Percentiles rank a stretch among this genome's conserved stretches.
Conservation (phyloP, 2,329 filamentous ascomycete species). For the Stagonosporopsis vannaccii region DNA sequence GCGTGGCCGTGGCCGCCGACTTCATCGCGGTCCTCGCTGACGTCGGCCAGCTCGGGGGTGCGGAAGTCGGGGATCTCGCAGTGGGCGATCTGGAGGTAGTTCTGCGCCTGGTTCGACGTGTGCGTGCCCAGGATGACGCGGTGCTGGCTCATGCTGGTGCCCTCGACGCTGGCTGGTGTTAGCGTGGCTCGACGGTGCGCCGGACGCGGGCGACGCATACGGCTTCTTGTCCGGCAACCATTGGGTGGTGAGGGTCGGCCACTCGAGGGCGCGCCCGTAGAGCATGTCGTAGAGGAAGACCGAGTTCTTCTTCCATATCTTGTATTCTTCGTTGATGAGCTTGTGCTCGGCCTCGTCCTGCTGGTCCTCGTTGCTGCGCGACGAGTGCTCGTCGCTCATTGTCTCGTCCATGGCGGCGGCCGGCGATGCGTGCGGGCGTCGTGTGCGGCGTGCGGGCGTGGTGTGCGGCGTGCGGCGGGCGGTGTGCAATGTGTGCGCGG, state of each 20-base stretch:
- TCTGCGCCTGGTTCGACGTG: slow-evolving; percentile 82
- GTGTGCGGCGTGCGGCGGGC: too few species aligned
- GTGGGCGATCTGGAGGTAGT: slow-evolving; percentile 94
- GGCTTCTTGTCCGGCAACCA: slow-evolving; percentile 83
- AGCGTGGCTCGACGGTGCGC: too few species aligned
- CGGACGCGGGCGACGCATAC: too few species aligned
- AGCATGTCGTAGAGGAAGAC: slow-evolving; percentile 99
- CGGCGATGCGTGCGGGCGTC: background rate
- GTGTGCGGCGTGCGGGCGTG: too few species aligned
- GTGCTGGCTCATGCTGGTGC: slow-evolving; percentile 86
- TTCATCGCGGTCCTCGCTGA: slow-evolving; percentile 90
- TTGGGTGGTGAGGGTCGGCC: slow-evolving; percentile 96
- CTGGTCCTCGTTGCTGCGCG: slow-evolving; percentile 68
- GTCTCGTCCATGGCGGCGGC: slow-evolving; percentile 45
- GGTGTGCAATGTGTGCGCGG: background rate
- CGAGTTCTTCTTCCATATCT: slow-evolving; percentile 99
- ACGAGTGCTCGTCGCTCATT: slow-evolving; percentile 45
- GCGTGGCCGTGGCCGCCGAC: slow-evolving; percentile 88
- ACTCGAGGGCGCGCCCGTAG: slow-evolving; percentile 89
- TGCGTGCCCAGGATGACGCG: slow-evolving; percentile 93
- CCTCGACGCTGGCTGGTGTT: slow-evolving; percentile 58
- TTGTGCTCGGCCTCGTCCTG: slow-evolving; percentile 79
- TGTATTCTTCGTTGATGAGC: slow-evolving; percentile 98
- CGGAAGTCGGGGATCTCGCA: slow-evolving; percentile 87
- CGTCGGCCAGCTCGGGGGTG: slow-evolving; percentile 77